A percentile compares a stretch with the other conserved stretches of the same genome.
Conservation (phyloP, 176 grass and related monocot species). For the Poa annua region DNA sequence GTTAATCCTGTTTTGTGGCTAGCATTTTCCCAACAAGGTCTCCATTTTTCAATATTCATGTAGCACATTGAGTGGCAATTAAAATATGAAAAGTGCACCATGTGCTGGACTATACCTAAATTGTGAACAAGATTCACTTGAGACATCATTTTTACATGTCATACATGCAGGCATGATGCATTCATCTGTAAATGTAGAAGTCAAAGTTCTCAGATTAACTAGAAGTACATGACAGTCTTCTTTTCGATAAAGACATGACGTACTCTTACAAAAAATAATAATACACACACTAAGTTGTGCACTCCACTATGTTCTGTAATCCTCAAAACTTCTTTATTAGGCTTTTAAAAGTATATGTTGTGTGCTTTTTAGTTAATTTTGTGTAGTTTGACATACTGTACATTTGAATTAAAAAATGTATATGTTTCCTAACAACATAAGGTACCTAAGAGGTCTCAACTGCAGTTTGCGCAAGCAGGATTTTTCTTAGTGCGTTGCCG, state of each 20-base stretch:
- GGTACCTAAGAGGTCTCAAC: not conserved
- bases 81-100: not conserved
- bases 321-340: not conserved
- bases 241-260: not conserved
- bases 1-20: not conserved
- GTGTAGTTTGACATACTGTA: constrained; percentile 8
- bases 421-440: not conserved
- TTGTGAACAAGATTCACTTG: not conserved
- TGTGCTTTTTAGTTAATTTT: constrained; percentile 16
- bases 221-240: not conserved
- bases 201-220: constrained; percentile 12
- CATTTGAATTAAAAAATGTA: not conserved
- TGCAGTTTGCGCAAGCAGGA: not conserved
- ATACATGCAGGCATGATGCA: not conserved
- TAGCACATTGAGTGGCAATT: not conserved
- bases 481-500: not conserved
- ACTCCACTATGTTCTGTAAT: not conserved
- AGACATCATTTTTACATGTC: not conserved
- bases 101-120: not conserved
- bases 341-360: constrained; percentile 11
- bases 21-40: not conserved
- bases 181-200: constrained; percentile 17
- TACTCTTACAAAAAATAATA: not conserved
- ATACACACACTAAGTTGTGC: not conserved
- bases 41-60: not conserved